Evolutionary conservation across 768 basidiomycete species (phyloP), one percentile per base, ranked within the genome.

Genomic region (Macrolepiota dolichaula): DNA sequence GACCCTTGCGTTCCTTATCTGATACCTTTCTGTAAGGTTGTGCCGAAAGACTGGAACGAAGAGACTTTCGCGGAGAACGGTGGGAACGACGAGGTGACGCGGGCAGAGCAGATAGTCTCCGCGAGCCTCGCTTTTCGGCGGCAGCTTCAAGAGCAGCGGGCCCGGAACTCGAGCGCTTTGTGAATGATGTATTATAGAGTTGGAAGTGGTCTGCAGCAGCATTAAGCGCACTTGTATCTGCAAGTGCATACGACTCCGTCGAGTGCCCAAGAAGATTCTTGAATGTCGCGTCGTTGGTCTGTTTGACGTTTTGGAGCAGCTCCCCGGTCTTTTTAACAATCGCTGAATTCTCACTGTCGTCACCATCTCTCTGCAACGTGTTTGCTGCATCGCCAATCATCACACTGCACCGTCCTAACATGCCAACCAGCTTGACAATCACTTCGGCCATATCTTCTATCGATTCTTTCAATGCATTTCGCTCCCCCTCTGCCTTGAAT

Each of bases 361-460:
- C 73, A 15, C 66, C 67, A 49, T 72, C 63, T 17, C 63, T 68
- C 13, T 67, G 58, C 70, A 85, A 44, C 61, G 73, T 62, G 62
- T 73, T 71, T 70, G 83, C 71, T 59, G 79, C 75, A 61, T 92
- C 88, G 12, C 81, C 84, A 29, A 93, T 77, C 71, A 87, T 81
- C 50, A 88, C 83, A 3, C 88, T 92, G 68, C 88, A 91, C 64
- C 91, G 79, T 38, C 90, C 90, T 22, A 95, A 78, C 81, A 94
- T 86, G 13, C 92, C 91, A 29, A 93, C 75, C n/a, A 94, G 79
- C 63, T 79, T 79, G 27, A 92, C 84, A 62, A 91, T 75, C 37
- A 87, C 76, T 66, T 82, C 81, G 1, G 88, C 82, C 76, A 94
- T 88, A 59, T 83, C 80, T 36, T 75, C 77, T 17, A 90, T 79